Evolutionary conservation across 371 early-diverging fungal species (phyloP).

Genomic region (Dinochytrium kinnereticum): DNA sequence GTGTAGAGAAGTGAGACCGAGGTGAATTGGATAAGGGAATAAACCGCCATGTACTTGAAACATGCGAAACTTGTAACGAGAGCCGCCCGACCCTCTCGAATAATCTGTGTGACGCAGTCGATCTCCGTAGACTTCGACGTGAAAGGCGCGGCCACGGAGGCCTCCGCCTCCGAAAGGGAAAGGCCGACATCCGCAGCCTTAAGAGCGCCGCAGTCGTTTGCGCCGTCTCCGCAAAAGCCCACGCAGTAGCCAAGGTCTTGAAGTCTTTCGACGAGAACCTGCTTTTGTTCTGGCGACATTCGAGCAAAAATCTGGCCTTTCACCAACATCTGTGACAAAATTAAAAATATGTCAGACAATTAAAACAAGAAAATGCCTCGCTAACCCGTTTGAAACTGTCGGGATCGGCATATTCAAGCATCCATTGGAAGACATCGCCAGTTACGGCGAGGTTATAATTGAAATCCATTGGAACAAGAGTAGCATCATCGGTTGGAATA

Average conservation of each 20-base stretch:
- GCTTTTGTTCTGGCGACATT: slow-evolving; percentile 99
- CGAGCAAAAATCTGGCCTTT: slow-evolving; percentile 95
- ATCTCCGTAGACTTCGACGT: slow-evolving; percentile 89
- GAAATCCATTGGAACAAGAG: background rate
- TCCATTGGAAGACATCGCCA: slow-evolving; percentile 94
- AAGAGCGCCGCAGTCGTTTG: slow-evolving; percentile 99
- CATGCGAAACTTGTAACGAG: slow-evolving; percentile 96
- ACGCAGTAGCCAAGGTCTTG: slow-evolving; percentile 91
- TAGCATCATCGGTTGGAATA: slow-evolving; percentile 3
- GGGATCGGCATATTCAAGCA: slow-evolving; percentile 80
- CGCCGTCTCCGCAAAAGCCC: slow-evolving; percentile 99
- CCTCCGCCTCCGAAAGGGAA: slow-evolving; percentile 96
- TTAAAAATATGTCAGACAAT: background rate
- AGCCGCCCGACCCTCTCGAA: slow-evolving; percentile 97
- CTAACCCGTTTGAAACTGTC: slow-evolving; percentile 63
- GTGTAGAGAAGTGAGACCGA: slow-evolving; percentile 87
- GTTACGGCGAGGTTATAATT: slow-evolving; percentile 87
- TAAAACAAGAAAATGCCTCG: background rate
- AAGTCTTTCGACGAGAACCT: slow-evolving; percentile 85
- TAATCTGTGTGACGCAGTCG: slow-evolving; percentile 88
- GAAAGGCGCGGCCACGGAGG: slow-evolving; percentile 98
- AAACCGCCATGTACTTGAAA: slow-evolving; percentile 93
- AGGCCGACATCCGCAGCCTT: slow-evolving; percentile 98
- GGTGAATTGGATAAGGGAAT: slow-evolving; percentile 80
- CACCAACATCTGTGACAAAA: slow-evolving; percentile 72